Percentiles rank a stretch among this genome's conserved stretches.
phyloP scores from a whole-genome alignment of 495 filamentous ascomycete genomes.

The Aspergillus cavernicola region DNA sequence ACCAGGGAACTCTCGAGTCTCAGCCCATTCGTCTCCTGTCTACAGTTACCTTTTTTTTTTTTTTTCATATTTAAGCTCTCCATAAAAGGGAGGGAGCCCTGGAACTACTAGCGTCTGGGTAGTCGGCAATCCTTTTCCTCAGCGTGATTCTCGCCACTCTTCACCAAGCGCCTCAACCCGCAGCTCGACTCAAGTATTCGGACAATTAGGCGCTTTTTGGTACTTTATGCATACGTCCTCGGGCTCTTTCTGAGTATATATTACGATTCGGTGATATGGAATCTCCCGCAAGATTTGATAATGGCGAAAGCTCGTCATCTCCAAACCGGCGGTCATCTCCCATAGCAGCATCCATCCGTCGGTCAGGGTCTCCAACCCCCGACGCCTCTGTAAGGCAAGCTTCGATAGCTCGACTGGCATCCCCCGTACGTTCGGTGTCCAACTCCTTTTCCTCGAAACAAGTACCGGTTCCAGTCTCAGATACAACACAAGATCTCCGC shows the following conservation, averaged over 20 bases:
- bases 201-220: background rate
- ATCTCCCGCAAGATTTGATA: slow-evolving; percentile 23
- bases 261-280: slow-evolving; percentile 23
- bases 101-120: no score
- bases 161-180: no score
- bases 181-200: background rate
- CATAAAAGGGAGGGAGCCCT: no score
- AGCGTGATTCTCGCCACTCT: no score
- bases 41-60: no score
- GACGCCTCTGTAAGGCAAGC: slow-evolving; percentile 57
- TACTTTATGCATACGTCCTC: no score
- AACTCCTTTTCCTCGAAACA: slow-evolving; percentile 45
- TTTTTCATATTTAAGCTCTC: no score
- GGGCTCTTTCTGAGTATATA: background rate
- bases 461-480: slow-evolving; percentile 27
- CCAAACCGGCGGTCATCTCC: slow-evolving; percentile 33
- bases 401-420: slow-evolving; percentile 69
- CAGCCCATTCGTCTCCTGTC: no score
- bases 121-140: no score
- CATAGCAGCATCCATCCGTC: slow-evolving; percentile 34
- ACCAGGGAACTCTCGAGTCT: no score
- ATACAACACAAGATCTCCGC: slow-evolving; percentile 31
- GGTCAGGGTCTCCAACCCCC: slow-evolving; percentile 39
- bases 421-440: slow-evolving; percentile 57
- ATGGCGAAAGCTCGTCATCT: slow-evolving; percentile 39